These are phyloP conservation scores for Calocybe gangraenosa DNA, from an alignment of 768 basidiomycete species.

Conservation along the genomic window DNA sequence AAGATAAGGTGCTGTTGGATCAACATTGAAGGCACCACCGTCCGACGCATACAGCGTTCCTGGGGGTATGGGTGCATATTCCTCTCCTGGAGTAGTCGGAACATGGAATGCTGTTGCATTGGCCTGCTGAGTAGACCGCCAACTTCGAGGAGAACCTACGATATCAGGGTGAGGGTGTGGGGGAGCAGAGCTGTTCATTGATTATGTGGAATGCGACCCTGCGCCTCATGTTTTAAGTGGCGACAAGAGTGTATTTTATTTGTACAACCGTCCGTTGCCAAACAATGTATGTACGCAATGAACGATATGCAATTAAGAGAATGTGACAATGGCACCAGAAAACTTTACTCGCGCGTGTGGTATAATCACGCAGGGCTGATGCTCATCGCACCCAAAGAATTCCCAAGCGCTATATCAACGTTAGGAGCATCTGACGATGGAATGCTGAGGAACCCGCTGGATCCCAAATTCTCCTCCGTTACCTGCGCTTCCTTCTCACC, in stretches of 20 bases:
- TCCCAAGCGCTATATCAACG: conserved; percentile 49
- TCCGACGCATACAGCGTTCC: conserved; percentile 8
- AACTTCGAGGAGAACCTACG: conserved; percentile 5
- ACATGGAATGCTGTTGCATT: background rate
- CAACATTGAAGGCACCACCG: conserved; percentile 12
- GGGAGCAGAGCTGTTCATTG: conserved; percentile 1
- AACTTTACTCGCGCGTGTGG: no score
- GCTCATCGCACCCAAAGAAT: conserved; percentile 77
- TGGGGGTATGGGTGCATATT: conserved; percentile 1
- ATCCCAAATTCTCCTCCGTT: conserved; percentile 9
- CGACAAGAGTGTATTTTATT: no score
- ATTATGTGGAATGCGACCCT: no score
- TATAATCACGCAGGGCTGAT: conserved; percentile 71
- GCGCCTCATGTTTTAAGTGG: no score
- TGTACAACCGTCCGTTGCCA: no score
- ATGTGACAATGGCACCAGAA: no score
- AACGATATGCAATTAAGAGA: no score
- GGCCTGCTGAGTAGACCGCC: background rate
- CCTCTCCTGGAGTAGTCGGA: conserved; percentile 4
- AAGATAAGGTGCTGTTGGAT: conserved; percentile 12
- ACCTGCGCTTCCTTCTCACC: conserved; percentile 35
- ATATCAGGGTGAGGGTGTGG: conserved; percentile 1
- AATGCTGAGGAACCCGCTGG: conserved; percentile 14
- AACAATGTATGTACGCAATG: no score
- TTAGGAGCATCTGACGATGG: conserved; percentile 13